phyloP scores from a whole-genome alignment of 106 monocot species.

The Platanthera guangdongensis region DNA sequence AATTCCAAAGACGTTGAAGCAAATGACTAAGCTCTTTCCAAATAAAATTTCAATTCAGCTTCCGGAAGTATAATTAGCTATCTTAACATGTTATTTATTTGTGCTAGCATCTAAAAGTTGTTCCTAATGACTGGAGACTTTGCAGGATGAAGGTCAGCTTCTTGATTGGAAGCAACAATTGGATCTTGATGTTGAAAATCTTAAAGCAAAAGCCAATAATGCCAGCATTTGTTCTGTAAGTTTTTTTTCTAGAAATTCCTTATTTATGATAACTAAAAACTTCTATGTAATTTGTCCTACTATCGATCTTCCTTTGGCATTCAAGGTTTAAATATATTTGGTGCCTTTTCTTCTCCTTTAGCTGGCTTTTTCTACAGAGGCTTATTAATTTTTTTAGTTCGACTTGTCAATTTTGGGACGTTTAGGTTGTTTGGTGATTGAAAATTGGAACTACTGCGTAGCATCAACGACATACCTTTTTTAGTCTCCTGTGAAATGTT shows the following conservation, averaged over 20 bases:
- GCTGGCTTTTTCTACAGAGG: too few relatives aligned
- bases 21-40: constrained; percentile 68
- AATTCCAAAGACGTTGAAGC: constrained; percentile 77
- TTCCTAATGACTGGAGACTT: neutral
- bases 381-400: too few relatives aligned
- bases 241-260: neutral
- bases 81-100: neutral
- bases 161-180: constrained; percentile 75
- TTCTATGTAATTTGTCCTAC: too few relatives aligned
- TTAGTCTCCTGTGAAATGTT: too few relatives aligned
- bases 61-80: constrained; percentile 43
- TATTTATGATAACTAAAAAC: too few relatives aligned
- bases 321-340: too few relatives aligned
- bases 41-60: constrained; percentile 82
- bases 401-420: too few relatives aligned
- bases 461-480: too few relatives aligned
- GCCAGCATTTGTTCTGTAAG: constrained; percentile 72
- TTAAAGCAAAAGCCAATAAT: constrained; percentile 81
- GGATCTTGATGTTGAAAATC: constrained; percentile 83
- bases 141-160: constrained; percentile 65
- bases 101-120: constrained; percentile 8
- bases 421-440: too few relatives aligned
- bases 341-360: too few relatives aligned
- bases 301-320: too few relatives aligned
- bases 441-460: too few relatives aligned